A percentile compares a stretch with the other conserved stretches of the same genome.
phyloP scores from a whole-genome alignment of 306 rosid species.

The Quercus gilva region DNA sequence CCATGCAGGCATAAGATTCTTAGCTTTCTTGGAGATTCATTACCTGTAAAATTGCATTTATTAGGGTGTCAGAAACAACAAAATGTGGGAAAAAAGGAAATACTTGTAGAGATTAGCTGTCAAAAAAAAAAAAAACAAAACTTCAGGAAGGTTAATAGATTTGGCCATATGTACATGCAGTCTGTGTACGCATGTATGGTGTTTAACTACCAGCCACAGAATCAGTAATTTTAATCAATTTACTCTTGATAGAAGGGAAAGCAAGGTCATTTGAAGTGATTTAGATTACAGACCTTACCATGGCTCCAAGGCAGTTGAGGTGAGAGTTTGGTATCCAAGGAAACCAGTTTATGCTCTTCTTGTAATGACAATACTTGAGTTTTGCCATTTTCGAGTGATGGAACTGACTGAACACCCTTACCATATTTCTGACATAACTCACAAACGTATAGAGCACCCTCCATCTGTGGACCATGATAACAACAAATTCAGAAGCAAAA shows the following conservation, averaged over 20 bases:
- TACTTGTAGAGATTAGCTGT: not conserved
- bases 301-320: constrained; percentile 44
- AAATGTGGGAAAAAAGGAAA: constrained; percentile 2
- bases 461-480: constrained; percentile 42
- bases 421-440: constrained; percentile 84
- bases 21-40: constrained; percentile 51
- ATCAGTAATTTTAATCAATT: not conserved
- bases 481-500: constrained; percentile 14
- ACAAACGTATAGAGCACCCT: constrained; percentile 50
- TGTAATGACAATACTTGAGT: constrained; percentile 24
- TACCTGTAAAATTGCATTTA: constrained; percentile 43
- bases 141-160: not conserved
- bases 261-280: constrained; percentile 5
- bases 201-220: not conserved
- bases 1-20: constrained; percentile 91
- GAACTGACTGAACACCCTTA: constrained; percentile 35
- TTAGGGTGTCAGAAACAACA: constrained; percentile 16
- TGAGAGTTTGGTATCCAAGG: constrained; percentile 28
- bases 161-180: not conserved
- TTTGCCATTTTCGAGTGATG: constrained; percentile 37
- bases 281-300: constrained; percentile 76
- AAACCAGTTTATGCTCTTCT: constrained; percentile 30
- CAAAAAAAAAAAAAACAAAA: not conserved
- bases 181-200: not conserved
- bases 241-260: not conserved